A percentile compares a stretch with the other conserved stretches of the same genome.
Evolutionary conservation across 2,329 filamentous ascomycete species (phyloP).

Genomic region (Didymella segeticola): DNA sequence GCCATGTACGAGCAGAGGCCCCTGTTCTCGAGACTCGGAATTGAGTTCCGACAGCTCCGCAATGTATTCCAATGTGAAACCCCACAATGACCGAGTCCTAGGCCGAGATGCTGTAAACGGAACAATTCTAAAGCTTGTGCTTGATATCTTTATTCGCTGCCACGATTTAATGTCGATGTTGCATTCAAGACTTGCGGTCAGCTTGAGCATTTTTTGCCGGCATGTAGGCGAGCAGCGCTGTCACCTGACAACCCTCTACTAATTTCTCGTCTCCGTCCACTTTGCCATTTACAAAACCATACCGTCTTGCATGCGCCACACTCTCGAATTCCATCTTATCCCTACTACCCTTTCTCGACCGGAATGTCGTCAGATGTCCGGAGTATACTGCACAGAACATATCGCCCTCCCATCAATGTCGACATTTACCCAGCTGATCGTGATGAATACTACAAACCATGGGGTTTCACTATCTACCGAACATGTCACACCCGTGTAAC

Average conservation of each 20-base stretch:
- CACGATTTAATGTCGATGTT: neutral
- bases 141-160: neutral
- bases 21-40: neutral
- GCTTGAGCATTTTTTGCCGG: no score
- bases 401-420: neutral
- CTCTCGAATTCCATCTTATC: neutral
- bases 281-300: neutral
- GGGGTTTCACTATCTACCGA: neutral
- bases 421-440: neutral
- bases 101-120: neutral
- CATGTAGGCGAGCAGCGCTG: conserved; percentile 28
- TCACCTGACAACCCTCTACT: neutral
- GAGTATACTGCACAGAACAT: neutral
- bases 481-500: neutral
- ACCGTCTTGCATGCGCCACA: neutral
- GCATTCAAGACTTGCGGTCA: neutral
- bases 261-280: neutral
- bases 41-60: conserved; percentile 2
- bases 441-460: neutral
- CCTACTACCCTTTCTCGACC: neutral
- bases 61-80: neutral
- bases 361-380: neutral
- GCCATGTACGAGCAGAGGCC: neutral
- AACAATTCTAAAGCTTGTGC: neutral
- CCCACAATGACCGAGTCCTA: neutral